Conservation (phyloP, 208 protist species). For the Acanthamoeba healyi region DNA sequence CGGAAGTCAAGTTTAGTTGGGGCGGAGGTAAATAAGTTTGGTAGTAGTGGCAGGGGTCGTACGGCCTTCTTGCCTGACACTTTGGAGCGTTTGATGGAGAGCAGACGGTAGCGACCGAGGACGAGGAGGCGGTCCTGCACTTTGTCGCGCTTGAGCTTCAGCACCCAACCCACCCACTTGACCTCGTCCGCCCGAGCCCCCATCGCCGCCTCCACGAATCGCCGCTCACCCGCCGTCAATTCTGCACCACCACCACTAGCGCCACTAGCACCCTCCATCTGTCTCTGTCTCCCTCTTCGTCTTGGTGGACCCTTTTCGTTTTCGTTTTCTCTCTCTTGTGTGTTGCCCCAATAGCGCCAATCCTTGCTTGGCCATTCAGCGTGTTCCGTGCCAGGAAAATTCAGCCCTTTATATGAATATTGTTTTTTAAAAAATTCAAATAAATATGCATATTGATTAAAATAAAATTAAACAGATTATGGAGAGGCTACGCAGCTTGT, state of each 20-base stretch:
- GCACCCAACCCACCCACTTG: conserved; percentile 35
- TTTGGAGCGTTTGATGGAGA: conserved; percentile 58
- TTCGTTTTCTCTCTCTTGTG: not conserved
- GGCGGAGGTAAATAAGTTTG: not conserved
- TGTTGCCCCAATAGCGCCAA: not conserved
- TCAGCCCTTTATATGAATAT: too few relatives aligned
- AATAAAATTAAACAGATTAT: not conserved
- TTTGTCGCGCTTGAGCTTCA: conserved; percentile 67
- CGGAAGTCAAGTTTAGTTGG: not conserved
- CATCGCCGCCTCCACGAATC: conserved; percentile 30
- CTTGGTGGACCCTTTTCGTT: not conserved
- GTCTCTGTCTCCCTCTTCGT: not conserved
- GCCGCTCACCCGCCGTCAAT: not conserved
- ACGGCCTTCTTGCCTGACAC: conserved; percentile 49
- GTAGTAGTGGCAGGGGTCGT: not conserved
- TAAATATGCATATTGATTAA: not conserved
- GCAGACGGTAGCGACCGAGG: conserved; percentile 38
- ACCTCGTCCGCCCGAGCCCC: not conserved
- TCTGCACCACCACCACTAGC: not conserved
- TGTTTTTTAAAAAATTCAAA: not conserved
- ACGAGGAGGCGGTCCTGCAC: conserved; percentile 64
- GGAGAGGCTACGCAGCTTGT: not conserved
- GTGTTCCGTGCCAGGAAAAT: not conserved
- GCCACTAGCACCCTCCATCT: not conserved
- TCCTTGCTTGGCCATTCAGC: not conserved